These are phyloP conservation scores for Brettanomyces bruxellensis DNA, from an alignment of 805 yeast genomes.

Conservation along the genomic window DNA sequence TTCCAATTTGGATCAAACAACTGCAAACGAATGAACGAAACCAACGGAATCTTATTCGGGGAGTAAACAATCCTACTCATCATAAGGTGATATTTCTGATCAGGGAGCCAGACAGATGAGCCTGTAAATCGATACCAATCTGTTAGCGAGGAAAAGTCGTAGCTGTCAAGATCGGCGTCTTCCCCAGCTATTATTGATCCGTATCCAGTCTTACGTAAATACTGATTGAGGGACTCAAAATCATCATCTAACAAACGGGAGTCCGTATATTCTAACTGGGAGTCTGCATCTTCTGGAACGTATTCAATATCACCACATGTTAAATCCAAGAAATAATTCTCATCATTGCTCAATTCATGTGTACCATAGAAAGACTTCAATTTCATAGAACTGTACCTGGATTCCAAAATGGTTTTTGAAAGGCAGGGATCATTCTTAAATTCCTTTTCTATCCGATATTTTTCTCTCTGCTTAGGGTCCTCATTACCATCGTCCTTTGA, in stretches of 20 bases:
- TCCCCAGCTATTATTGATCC: conserved; percentile 12
- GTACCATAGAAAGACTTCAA: neutral
- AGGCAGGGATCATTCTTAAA: too few relatives aligned
- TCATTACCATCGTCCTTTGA: too few relatives aligned
- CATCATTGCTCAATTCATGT: neutral
- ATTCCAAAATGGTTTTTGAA: neutral
- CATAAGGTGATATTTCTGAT: conserved; percentile 40
- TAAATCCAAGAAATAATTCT: neutral
- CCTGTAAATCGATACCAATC: conserved; percentile 42
- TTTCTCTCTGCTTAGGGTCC: too few relatives aligned
- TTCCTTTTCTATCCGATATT: too few relatives aligned
- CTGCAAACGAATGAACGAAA: conserved; percentile 36
- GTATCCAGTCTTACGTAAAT: conserved; percentile 15
- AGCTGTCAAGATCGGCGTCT: conserved; percentile 4
- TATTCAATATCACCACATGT: conserved; percentile 7
- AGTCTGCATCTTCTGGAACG: conserved; percentile 3
- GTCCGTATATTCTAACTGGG: conserved; percentile 9
- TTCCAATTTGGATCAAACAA: conserved; percentile 37
- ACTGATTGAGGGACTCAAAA: conserved; percentile 16
- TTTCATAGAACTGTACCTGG: neutral
- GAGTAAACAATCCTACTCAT: conserved; percentile 36
- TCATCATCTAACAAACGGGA: conserved; percentile 19
- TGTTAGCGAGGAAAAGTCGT: conserved; percentile 16
- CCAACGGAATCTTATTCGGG: conserved; percentile 27
- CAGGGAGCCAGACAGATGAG: conserved; percentile 42